Base-by-base conservation (phyloP, 192 early-diverging fungal genomes). In the Mortierella hygrophila region DNA sequence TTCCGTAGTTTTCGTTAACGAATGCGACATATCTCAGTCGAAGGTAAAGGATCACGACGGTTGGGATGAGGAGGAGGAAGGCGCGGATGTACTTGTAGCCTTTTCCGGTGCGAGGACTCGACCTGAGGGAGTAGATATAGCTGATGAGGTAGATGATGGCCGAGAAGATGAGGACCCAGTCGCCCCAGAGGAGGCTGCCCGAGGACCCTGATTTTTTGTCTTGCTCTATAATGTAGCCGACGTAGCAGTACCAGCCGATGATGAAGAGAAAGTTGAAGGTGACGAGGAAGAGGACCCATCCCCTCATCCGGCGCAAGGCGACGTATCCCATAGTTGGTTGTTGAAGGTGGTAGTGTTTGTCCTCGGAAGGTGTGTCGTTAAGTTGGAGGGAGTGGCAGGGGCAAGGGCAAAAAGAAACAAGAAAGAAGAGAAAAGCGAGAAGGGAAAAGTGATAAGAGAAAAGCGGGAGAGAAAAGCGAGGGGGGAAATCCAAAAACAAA, bases 221-320 rank as follows among this genome's bases (percentile, higher is more conserved):
- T 3, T 55, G 54, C 7, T n/a, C 54, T 8, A n/a, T 16, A 0
- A 26, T 1, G 29, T 65, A 65, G 8, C 10, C 29, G 10, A 32
- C 0, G 60, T 65, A 65, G 29, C 6, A n/a, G 29, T 65, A 65
- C 60, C 60, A 49, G n/a, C 60, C 46, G 35, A 69, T 37, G 65
- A 21, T 49, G 26, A 44, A 70, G 65, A 77, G 41, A 32, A 15
- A 26, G 29, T 65, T 65, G 60, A 65, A 32, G n/a, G 13, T 65
- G 29, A 65, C 60, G 29, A 65, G 29, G 68, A 77, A 49, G 29
- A 70, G 26, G 44, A 77, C 26, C 44, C 68, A 77, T 69, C n/a
- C 49, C 46, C 76, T 46, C 37, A 77, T 65, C 20, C 68, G 44
- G 40, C 76, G 76, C 26, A 77, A 68, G 11, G 20, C 65, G 65